phyloP scores from a whole-genome alignment of 176 grass and related monocot species.

The Stipa capillata region DNA sequence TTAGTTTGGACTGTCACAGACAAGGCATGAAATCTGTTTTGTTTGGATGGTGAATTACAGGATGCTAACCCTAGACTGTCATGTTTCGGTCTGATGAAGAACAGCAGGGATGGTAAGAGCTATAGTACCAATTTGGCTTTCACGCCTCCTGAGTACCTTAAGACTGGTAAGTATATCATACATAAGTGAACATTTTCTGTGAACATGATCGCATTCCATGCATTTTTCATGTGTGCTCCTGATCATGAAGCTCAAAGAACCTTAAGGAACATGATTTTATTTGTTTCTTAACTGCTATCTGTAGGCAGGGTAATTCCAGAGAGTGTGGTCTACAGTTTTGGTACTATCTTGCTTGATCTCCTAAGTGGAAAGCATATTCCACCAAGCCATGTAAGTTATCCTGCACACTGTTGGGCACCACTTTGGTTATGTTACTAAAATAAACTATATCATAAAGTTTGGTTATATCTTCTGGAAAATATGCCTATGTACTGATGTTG shows the following conservation, averaged over 20 bases:
- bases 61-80: conserved; percentile 31
- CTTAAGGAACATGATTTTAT: background rate
- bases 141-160: conserved; percentile 67
- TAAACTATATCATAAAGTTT: background rate
- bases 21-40: background rate
- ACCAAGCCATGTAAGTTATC: conserved; percentile 59
- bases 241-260: background rate
- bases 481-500: background rate
- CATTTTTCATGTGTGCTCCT: background rate
- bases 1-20: background rate
- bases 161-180: conserved; percentile 41
- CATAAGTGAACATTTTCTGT: background rate
- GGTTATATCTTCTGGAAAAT: background rate
- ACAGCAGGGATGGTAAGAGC: conserved; percentile 6
- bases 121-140: conserved; percentile 36
- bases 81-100: conserved; percentile 9
- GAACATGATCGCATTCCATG: background rate
- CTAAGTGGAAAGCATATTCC: conserved; percentile 78
- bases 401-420: background rate
- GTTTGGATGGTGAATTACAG: conserved; percentile 18
- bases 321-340: conserved; percentile 81
- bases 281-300: background rate
- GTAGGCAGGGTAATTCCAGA: conserved; percentile 76
- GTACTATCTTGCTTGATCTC: conserved; percentile 75
- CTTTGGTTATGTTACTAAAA: background rate